Evolutionary conservation across 805 yeast species (phyloP).

Genomic region (Cyberlindnera suaveolens): DNA sequence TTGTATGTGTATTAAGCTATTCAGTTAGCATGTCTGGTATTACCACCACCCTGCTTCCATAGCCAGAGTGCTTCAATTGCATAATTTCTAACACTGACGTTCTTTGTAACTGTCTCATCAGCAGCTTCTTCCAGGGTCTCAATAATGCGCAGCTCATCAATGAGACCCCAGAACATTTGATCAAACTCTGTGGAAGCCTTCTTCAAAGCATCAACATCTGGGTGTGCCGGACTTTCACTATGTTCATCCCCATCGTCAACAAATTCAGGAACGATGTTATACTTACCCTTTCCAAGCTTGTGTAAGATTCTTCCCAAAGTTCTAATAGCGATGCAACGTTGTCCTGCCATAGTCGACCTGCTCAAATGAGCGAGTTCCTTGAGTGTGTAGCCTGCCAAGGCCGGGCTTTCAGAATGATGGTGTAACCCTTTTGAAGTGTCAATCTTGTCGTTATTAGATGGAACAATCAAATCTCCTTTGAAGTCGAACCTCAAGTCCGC

Average conservation of each 20-base stretch:
- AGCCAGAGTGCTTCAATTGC: constrained; percentile 90
- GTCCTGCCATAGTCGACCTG: constrained; percentile 76
- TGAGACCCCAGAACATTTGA: constrained; percentile 60
- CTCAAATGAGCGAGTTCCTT: constrained; percentile 74
- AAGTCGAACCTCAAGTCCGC: constrained; percentile 84
- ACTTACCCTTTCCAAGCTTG: constrained; percentile 62
- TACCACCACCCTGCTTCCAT: constrained; percentile 56
- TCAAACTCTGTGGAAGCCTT: constrained; percentile 28
- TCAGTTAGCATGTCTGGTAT: constrained; percentile 23
- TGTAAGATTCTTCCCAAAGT: constrained; percentile 83
- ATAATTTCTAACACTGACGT: constrained; percentile 70
- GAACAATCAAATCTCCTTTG: constrained; percentile 67
- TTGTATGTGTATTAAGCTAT: too few relatives aligned
- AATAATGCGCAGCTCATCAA: constrained; percentile 54
- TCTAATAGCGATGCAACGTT: constrained; percentile 79
- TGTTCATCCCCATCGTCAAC: constrained; percentile 23
- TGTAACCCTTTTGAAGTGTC: constrained; percentile 69
- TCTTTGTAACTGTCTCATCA: constrained; percentile 55
- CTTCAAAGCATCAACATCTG: constrained; percentile 28
- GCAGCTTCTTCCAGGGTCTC: constrained; percentile 64
- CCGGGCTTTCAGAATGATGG: constrained; percentile 87
- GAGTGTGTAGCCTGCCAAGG: constrained; percentile 87
- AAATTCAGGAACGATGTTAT: constrained; percentile 44
- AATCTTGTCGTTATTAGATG: constrained; percentile 38
- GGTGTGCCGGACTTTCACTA: constrained; percentile 23